Evolutionary conservation across 169 alveolate genomes (phyloP).

Genomic region (Plasmodium malariae): DNA sequence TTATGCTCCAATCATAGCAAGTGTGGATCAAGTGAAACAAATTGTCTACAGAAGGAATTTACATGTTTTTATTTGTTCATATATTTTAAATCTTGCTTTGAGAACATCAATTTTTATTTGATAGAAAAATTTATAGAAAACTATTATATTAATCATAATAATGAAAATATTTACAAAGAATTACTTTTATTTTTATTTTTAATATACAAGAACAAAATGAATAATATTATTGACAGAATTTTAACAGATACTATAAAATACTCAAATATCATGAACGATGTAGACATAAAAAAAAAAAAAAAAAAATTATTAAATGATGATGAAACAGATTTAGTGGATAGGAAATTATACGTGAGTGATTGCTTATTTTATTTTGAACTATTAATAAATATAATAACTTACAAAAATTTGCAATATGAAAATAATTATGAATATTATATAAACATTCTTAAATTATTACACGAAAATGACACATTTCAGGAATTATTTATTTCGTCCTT

Average conservation of each 20-base stretch:
- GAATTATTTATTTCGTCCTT: slow-evolving; percentile 46
- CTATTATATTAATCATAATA: slow-evolving; percentile 51
- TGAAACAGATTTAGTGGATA: not conserved
- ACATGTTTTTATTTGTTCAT: slow-evolving; percentile 43
- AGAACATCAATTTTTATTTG: slow-evolving; percentile 64
- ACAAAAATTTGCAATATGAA: slow-evolving; percentile 53
- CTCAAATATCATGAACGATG: slow-evolving; percentile 1
- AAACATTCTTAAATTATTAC: slow-evolving; percentile 33
- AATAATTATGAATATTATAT: slow-evolving; percentile 67
- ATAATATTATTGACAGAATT: slow-evolving; percentile 58
- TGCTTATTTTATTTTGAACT: slow-evolving; percentile 51
- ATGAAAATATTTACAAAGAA: slow-evolving; percentile 62
- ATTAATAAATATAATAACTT: slow-evolving; percentile 48
- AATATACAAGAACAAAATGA: slow-evolving; percentile 70
- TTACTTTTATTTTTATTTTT: slow-evolving; percentile 60
- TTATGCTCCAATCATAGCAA: not conserved
- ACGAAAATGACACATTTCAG: slow-evolving; percentile 37
- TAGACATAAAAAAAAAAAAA: slow-evolving; percentile 34
- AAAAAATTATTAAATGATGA: slow-evolving; percentile 15
- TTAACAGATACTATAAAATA: slow-evolving; percentile 31
- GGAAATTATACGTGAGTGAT: slow-evolving; percentile 17
- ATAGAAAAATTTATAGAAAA: slow-evolving; percentile 75
- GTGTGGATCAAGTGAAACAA: not conserved
- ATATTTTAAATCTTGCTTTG: slow-evolving; percentile 59
- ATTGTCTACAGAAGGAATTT: slow-evolving; percentile 33